Evolutionary conservation across 129 eudicot species (phyloP).

Genomic region (Pseudognaphalium luteoalbum): DNA sequence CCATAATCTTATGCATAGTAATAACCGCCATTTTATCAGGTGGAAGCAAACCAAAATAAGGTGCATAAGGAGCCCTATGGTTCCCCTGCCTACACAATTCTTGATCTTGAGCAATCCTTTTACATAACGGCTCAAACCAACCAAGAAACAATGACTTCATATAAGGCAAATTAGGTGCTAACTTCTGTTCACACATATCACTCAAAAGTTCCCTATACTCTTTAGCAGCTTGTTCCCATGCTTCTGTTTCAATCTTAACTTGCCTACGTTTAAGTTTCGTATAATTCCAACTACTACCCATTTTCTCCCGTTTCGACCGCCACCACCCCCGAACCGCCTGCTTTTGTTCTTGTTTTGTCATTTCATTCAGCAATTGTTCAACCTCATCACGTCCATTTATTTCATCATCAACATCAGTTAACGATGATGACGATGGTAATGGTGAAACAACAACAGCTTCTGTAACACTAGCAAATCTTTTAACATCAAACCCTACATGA

Average conservation of each 20-base stretch:
- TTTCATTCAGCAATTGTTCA: constrained; percentile 53
- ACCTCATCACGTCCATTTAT: constrained; percentile 54
- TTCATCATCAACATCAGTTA: constrained; percentile 54
- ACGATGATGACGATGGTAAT: background rate
- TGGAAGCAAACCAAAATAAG: constrained; percentile 66
- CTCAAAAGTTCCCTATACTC: constrained; percentile 72
- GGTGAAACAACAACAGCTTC: constrained; percentile 51
- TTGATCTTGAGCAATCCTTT: constrained; percentile 66
- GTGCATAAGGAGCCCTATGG: constrained; percentile 48
- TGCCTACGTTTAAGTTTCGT: constrained; percentile 59
- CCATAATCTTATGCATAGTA: constrained; percentile 94
- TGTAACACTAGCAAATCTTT: constrained; percentile 59
- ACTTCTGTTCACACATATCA: constrained; percentile 84
- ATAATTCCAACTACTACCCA: constrained; percentile 48
- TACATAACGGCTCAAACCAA: constrained; percentile 84
- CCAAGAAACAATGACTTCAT: constrained; percentile 90
- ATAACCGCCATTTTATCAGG: constrained; percentile 93
- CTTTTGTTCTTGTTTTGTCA: constrained; percentile 53
- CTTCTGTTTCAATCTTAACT: constrained; percentile 78
- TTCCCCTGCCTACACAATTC: constrained; percentile 51
- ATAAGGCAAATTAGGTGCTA: constrained; percentile 92
- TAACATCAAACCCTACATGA: constrained; percentile 26
- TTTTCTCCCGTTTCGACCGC: constrained; percentile 28
- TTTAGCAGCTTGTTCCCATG: constrained; percentile 75
- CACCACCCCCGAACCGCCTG: constrained; percentile 28